Evolutionary conservation across 2,329 filamentous ascomycete species (phyloP), one percentile per base, ranked within the genome.

Genomic region (Talaromyces sp.): DNA sequence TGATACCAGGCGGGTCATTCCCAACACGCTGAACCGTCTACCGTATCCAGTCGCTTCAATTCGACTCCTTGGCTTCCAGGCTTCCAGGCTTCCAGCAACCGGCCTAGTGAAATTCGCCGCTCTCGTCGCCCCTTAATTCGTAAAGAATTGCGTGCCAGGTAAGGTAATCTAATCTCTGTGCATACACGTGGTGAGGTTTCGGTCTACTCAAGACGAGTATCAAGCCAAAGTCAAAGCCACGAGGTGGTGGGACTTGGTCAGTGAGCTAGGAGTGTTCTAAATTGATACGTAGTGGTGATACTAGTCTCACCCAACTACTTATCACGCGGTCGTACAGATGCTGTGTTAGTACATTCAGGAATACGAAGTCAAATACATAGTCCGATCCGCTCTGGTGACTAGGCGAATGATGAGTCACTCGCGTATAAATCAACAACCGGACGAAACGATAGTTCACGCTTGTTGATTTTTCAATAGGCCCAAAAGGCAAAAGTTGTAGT

Each of bases 221-320:
- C 39, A 19, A 60, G 22, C 39, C 57, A 45, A 60, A 60, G 57
- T 60, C 39, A 37, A 50, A 50, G 59, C 59, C 59, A 61, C 59
- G 43, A 61, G 59, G 59, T 39, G 45, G 56, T 27, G 35, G 59
- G 59, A 52, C 48, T 52, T 52, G 48, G 48, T 31, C 14, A 33
- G 48, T 33, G 13, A 10, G 48, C 24, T 52, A 31, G 48, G 48
- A 33, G 16, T 31, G 48, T 27, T 27, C 7, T 24, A 27, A 9
- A 50, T 14, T 50, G 47, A 50, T 50, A 43, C 37, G 41, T 43
- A 50, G 19, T 22, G 24, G 45, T 24, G 13, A 48, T 48, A 22
- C 13, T 50, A 50, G 11, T 16, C 13, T 48, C 11, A 3, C 5
- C 47, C 16, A 48, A 45, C 45, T 48, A 16, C n/a, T 50, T 27